These are phyloP conservation scores for Rehmannia glutinosa DNA, from an alignment of 257 asterid species.

Conservation along the genomic window DNA sequence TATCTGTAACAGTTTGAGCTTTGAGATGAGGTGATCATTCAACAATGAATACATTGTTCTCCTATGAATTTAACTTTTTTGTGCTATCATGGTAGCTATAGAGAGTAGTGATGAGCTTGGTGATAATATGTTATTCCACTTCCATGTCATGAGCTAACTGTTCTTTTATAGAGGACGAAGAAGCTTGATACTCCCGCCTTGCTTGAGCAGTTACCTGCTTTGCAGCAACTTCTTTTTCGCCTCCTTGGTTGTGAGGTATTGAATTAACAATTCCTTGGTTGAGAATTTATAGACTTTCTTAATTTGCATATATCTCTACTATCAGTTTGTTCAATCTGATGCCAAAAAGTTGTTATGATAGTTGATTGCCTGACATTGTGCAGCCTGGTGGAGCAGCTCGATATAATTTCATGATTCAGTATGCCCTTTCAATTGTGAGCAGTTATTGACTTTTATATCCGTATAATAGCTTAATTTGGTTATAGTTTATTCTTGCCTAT, in stretches of 20 bases:
- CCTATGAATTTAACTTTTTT: background rate
- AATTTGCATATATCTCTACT: background rate
- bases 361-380: conserved; percentile 19
- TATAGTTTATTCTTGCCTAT: conserved; percentile 6
- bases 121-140: background rate
- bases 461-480: conserved; percentile 8
- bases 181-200: conserved; percentile 46
- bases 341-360: background rate
- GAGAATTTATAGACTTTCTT: background rate
- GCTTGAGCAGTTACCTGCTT: conserved; percentile 58
- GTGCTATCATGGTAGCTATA: background rate
- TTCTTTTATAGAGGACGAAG: conserved; percentile 49
- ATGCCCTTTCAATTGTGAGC: conserved; percentile 74
- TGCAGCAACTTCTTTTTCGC: conserved; percentile 76
- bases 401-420: conserved; percentile 60
- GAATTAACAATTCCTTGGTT: background rate
- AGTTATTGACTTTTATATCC: conserved; percentile 1
- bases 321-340: background rate
- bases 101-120: background rate
- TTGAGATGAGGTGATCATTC: too few species aligned
- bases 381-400: conserved; percentile 70
- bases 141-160: background rate
- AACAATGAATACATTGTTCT: too few species aligned
- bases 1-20: too few species aligned
- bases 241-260: conserved; percentile 69